A percentile compares a stretch with the other conserved stretches of the same genome.
Conservation (phyloP, 2,329 filamentous ascomycete species). For the Colletotrichum tanaceti region DNA sequence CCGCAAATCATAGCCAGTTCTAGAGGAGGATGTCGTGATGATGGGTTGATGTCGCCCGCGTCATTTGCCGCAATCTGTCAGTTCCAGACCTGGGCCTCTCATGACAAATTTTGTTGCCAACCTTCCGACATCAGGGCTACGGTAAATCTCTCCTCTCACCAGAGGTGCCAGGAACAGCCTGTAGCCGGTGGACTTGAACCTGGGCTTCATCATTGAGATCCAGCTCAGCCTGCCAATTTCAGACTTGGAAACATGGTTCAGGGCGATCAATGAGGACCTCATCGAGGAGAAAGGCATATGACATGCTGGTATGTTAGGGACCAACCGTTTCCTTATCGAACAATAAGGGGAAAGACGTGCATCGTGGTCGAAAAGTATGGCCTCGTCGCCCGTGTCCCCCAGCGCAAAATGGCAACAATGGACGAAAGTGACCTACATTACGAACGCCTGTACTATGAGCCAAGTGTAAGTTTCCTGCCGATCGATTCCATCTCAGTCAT, state of each 20-base stretch:
- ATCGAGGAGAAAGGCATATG: slow-evolving; percentile 52
- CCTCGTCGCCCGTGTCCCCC: slow-evolving; percentile 30
- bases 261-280: slow-evolving; percentile 38
- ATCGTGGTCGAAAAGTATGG: slow-evolving; percentile 10
- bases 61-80: neutral
- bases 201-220: slow-evolving; percentile 24
- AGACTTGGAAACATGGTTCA: neutral
- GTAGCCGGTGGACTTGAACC: slow-evolving; percentile 12
- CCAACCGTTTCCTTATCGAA: too few relatives aligned
- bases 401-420: slow-evolving; percentile 17
- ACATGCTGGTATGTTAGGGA: neutral
- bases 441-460: too few relatives aligned
- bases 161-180: slow-evolving; percentile 13
- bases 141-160: slow-evolving; percentile 25
- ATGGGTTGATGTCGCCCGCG: neutral
- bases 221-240: neutral
- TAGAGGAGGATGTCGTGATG: too few relatives aligned
- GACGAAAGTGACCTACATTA: neutral
- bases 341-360: neutral
- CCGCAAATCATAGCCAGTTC: too few relatives aligned
- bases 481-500: too few relatives aligned
- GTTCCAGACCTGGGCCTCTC: too few relatives aligned
- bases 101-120: too few relatives aligned
- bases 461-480: too few relatives aligned
- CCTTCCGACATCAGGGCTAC: slow-evolving; percentile 68